phyloP scores from a whole-genome alignment of 495 filamentous ascomycete species.

The Neurospora sp. region DNA sequence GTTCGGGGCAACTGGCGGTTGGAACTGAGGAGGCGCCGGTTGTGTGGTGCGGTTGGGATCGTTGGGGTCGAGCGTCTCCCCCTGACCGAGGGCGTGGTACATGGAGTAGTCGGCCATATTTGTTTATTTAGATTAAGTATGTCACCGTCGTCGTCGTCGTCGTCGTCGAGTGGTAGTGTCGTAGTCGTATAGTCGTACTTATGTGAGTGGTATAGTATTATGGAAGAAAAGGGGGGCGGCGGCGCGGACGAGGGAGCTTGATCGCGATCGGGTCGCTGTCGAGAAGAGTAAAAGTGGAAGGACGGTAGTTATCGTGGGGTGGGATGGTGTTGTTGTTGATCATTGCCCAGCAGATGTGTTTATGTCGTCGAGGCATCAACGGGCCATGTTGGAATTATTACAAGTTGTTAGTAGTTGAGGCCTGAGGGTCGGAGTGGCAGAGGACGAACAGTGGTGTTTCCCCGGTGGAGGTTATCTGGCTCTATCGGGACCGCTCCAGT shows the following conservation, averaged over 20 bases:
- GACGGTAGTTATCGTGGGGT: background rate
- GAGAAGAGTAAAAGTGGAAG: background rate
- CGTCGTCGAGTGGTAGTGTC: background rate
- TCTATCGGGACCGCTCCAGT: background rate
- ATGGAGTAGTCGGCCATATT: constrained; percentile 66
- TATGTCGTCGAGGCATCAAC: background rate
- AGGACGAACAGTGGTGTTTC: background rate
- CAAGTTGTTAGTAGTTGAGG: background rate
- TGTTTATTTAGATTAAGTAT: background rate
- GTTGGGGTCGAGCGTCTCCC: constrained; percentile 49
- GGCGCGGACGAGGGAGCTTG: background rate
- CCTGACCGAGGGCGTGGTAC: constrained; percentile 64
- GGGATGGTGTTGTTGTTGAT: background rate
- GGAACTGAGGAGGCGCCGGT: constrained; percentile 48
- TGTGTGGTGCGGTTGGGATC: constrained; percentile 48
- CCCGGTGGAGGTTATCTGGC: background rate
- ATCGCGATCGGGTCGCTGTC: background rate
- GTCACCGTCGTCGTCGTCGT: constrained; percentile 3
- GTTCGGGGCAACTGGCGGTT: constrained; percentile 35
- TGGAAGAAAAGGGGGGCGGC: background rate
- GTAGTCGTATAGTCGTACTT: background rate
- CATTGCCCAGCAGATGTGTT: constrained; percentile 1
- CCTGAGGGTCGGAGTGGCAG: background rate
- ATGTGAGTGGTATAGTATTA: background rate
- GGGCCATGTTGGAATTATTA: background rate